phyloP scores from a whole-genome alignment of 2,329 filamentous ascomycete genomes.

The Stagonosporopsis vannaccii region DNA sequence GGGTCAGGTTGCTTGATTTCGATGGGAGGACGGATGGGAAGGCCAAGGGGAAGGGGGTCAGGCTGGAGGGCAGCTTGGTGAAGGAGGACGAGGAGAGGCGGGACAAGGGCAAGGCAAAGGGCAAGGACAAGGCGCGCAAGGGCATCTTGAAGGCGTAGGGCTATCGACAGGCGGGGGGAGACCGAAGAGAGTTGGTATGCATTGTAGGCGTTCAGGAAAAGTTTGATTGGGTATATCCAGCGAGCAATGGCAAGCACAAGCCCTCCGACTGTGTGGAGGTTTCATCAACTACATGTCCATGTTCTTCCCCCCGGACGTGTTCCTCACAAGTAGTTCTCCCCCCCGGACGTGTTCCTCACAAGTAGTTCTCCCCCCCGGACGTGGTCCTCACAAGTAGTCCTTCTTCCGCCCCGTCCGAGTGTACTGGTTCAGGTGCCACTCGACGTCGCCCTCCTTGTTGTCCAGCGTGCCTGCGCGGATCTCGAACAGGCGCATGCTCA shows the following conservation, averaged over 20 bases:
- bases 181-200: not conserved
- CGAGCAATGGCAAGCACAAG: not conserved
- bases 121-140: conserved; percentile 7
- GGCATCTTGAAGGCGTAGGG: conserved; percentile 9
- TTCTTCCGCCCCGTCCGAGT: conserved; percentile 94
- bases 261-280: not conserved
- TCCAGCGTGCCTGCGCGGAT: conserved; percentile 91
- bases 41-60: conserved; percentile 74
- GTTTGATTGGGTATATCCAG: conserved; percentile 12
- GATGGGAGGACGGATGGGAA: conserved; percentile 73
- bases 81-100: conserved; percentile 68
- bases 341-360: no score
- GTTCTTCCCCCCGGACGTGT: not conserved
- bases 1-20: conserved; percentile 73
- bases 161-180: not conserved
- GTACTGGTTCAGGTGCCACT: conserved; percentile 97
- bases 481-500: conserved; percentile 97
- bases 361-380: not conserved
- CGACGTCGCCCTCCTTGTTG: conserved; percentile 92
- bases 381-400: conserved; percentile 71
- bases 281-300: not conserved
- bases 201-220: conserved; percentile 9
- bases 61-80: conserved; percentile 88
- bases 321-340: no score
- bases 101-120: conserved; percentile 32